Conservation (phyloP, 2,329 filamentous ascomycete genomes). For the Amylocarpus encephaloides region DNA sequence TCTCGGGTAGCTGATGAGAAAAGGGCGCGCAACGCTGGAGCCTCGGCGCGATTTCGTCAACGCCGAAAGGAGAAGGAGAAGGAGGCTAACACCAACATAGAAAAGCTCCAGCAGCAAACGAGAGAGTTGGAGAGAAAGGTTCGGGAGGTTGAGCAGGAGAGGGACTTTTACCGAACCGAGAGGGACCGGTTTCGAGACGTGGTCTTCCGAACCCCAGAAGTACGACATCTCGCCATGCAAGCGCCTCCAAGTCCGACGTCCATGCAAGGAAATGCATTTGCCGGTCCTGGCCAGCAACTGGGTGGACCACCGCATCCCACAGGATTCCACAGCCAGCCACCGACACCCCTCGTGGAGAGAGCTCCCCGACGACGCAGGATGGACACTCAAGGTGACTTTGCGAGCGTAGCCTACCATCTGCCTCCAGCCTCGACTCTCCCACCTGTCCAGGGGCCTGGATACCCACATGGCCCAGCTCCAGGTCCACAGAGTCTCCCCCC, state of each 20-base stretch:
- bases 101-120: slow-evolving; percentile 64
- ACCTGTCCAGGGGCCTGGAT: slow-evolving; percentile 23
- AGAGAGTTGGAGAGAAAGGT: slow-evolving; percentile 54
- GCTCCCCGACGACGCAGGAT: slow-evolving; percentile 29
- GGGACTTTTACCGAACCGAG: slow-evolving; percentile 68
- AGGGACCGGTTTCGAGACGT: slow-evolving; percentile 66
- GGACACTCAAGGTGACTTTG: slow-evolving; percentile 27
- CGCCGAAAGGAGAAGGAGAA: slow-evolving; percentile 77
- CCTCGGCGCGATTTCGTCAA: slow-evolving; percentile 74
- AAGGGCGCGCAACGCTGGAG: slow-evolving; percentile 75
- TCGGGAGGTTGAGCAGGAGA: slow-evolving; percentile 52
- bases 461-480: slow-evolving; percentile 14
- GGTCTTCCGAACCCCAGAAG: slow-evolving; percentile 52
- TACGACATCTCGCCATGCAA: slow-evolving; percentile 45
- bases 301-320: slow-evolving; percentile 13
- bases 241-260: slow-evolving; percentile 45
- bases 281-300: slow-evolving; percentile 8
- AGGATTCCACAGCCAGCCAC: slow-evolving; percentile 11
- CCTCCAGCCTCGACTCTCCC: slow-evolving; percentile 27
- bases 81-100: slow-evolving; percentile 62
- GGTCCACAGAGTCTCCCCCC: slow-evolving; percentile 26
- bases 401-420: slow-evolving; percentile 22
- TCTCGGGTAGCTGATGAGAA: slow-evolving; percentile 82
- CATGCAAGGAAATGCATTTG: slow-evolving; percentile 21
- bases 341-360: slow-evolving; percentile 19